Base-by-base conservation (phyloP, 164 flowering plant species). In the Malania oleifera region DNA sequence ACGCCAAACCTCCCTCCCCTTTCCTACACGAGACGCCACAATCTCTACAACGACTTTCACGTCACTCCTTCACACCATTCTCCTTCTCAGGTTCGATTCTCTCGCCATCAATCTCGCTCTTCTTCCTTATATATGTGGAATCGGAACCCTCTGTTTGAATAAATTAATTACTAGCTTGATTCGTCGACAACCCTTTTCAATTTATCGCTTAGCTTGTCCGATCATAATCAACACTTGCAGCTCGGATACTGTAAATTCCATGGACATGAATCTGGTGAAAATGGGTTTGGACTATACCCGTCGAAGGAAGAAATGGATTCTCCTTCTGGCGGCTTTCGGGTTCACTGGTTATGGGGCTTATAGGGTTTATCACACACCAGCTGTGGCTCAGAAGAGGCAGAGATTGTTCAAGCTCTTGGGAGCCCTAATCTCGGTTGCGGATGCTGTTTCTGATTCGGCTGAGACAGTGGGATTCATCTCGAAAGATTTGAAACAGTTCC, bases 401-500 rank as follows among this genome's bases (percentile, higher is more conserved):
- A 75, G 69, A 59, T 20, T 81, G 50, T 52, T 59, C 11, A 77
- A 66, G 67, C 39, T 82, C 14, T 44, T 82, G 0, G 75, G 67
- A 39, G 75, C 76, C 46, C 57, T 85, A 2, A 19, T 73, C 60
- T 68, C 82, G 2, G 14, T 80, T 1, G 80, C 75, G 8, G 84
- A 74, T 64, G 78, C 77, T 2, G 71, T 76, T 4, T 68, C 85
- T 11, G 79, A 77, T 39, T 80, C 87, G 1, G 77, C 83, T 3
- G 87, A 79, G 52, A 41, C 79, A 2, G 52, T 82, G 44, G 80
- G 84, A 17, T 18, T 81, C 17, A 59, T 85, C 46, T 75, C 87
- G 0, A 77, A 58, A 17, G 87, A 85, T 59, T 23, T 81, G 51
- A 85, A 68, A 18, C 66, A 73, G 54, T 85, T 77, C 63, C 50